Evolutionary conservation across 1,284 basidiomycete species (phyloP), one percentile per base, ranked within the genome.

Genomic region (Cutaneotrichosporon sp.): DNA sequence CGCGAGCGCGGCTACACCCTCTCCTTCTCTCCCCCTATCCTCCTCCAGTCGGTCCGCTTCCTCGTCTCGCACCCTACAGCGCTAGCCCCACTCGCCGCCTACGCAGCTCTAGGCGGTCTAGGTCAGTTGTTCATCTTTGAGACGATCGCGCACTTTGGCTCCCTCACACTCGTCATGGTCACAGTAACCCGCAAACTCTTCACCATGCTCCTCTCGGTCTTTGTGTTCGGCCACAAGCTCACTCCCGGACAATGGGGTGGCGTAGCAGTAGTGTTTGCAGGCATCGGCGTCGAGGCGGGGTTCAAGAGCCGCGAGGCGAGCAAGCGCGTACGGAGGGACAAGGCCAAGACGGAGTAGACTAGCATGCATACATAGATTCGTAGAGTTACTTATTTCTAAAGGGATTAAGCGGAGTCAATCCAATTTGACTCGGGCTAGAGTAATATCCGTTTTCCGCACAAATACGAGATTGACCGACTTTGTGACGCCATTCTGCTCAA

Each of bases 61-160:
- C 85, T 98, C 61, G 80, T 83, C 49, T 82, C 84, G 1, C 95
- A 99, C 76, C 93, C 93, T 0, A 83, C 86, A 1, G 86, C 94
- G n/a, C 73, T 91, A 36, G 72, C 82, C 5, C 92, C 97, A 1
- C 84, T 99, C 34, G 81, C 87, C 7, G 89, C 92, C 67, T 99
- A 95, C 76, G 91, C 92, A 4, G 78, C 92, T 11, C 92, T 94
- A 0, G 97, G 97, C 46, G 92, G 96, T 0, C 82, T 97, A 21
- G 96, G 96, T 0, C 96, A 99, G 78, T 83, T 99, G 13, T 98
- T 98, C 82, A 99, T 99, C 71, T 99, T 98, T 70, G 96, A 97
- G 83, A 99, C 97, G 0, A 84, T 99, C 65, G 90, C 94, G 71
- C 90, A 95, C 73, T 99, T 98, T 76, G 97, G 97, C 21, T 92